Conservation (phyloP, 2,329 filamentous ascomycete genomes). For the Sporothrix variecibatus region DNA sequence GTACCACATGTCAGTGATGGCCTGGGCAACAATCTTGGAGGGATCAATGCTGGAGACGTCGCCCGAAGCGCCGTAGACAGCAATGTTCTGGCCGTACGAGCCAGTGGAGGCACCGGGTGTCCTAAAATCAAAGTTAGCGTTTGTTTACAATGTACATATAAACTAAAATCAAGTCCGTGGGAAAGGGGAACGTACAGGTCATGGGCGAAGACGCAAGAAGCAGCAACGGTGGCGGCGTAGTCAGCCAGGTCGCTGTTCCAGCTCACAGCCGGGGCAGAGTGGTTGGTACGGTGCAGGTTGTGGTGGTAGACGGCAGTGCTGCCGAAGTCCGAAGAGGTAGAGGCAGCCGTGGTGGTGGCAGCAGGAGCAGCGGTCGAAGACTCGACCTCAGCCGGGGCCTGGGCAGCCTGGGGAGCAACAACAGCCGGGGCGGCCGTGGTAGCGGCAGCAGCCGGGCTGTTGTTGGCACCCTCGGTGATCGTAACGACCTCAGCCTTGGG, state of each 20-base stretch:
- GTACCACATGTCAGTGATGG: slow-evolving; percentile 86
- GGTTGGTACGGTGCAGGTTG: slow-evolving; percentile 84
- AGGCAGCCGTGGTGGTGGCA: slow-evolving; percentile 21
- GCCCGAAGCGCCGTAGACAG: slow-evolving; percentile 55
- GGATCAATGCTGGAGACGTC: slow-evolving; percentile 50
- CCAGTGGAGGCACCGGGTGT: slow-evolving; percentile 53
- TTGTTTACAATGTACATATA: neutral
- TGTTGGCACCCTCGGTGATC: slow-evolving; percentile 22
- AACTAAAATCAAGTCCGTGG: neutral
- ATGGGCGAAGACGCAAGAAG: slow-evolving; percentile 72
- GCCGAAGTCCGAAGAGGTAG: slow-evolving; percentile 35
- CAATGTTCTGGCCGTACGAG: slow-evolving; percentile 90
- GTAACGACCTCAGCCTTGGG: slow-evolving; percentile 10
- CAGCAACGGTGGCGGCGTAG: slow-evolving; percentile 65
- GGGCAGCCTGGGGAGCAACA: neutral
- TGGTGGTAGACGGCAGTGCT: slow-evolving; percentile 66
- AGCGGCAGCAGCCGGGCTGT: neutral
- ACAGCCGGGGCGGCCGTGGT: neutral
- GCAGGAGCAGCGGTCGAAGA: neutral
- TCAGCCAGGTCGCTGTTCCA: slow-evolving; percentile 67
- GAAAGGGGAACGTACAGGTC: slow-evolving; percentile 61
- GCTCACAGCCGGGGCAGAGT: slow-evolving; percentile 64
- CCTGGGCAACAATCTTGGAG: slow-evolving; percentile 60
- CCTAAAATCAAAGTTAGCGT: slow-evolving; percentile 38
- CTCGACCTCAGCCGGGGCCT: neutral